Base-by-base conservation (phyloP, 139 green algal species). In the Chlamydomonas asymmetrica region DNA sequence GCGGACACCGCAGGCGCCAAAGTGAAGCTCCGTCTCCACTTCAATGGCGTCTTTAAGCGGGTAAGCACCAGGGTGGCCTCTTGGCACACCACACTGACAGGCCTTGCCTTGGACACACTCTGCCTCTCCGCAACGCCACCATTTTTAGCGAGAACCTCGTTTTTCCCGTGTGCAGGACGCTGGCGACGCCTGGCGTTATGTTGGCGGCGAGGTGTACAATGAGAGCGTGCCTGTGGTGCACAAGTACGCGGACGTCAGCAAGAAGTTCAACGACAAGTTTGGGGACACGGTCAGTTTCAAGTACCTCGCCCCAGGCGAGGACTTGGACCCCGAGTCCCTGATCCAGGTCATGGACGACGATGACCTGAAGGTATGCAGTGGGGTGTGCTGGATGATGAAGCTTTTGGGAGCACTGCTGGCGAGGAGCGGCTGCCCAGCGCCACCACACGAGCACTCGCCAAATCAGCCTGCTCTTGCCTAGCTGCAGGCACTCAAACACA, bases 331-430 rank as follows among this genome's bases (percentile, higher is more conserved):
- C 0, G 85, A 93, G 37, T 67, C 74, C 16, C 87, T 96, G 6
- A 90, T 96, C 54, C 82, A 80, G 20, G 85, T 95, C 3, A 75
- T 84, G 41, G 92, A 92, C 64, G 88, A 96, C 66, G 82, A 82
- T 59, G 91, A 96, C 66, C 66, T 96, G 43, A 74, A 88, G 86
- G 91, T 91, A 75, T 67, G 68, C 82, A 94, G 89, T n/a, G n/a
- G n/a, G n/a, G n/a, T n/a, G n/a, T n/a, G n/a, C n/a, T 3, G 73
- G 27, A 23, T 23, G 4, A 22, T 31, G 27, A 27, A 29, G 35
- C 6, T 39, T 37, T 13, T 6, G 9, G 38, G 9, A 56, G 8
- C 27, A 49, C 27, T 13, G 31, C 31, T 49, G 29, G 8, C 39
- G 13, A 45, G 22, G 25, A 37, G 48, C n/a, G n/a, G 27, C n/a